phyloP scores from a whole-genome alignment of 2,329 filamentous ascomycete species.

The Diaporthe amygdali region DNA sequence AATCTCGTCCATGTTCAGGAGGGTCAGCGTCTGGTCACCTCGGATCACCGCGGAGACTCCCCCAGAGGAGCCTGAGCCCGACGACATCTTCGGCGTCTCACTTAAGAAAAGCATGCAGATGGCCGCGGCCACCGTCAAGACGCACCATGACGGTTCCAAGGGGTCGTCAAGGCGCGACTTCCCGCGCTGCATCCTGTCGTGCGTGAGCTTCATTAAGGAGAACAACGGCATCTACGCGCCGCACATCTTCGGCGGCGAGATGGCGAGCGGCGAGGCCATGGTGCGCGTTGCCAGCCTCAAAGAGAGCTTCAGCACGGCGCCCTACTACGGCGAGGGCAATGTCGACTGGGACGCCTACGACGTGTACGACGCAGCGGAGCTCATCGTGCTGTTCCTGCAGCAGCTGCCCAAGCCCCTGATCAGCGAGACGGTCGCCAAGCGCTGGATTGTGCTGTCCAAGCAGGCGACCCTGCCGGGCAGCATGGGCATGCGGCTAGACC shows the following conservation, averaged over 20 bases:
- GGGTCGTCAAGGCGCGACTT: slow-evolving; percentile 44
- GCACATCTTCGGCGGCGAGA: slow-evolving; percentile 42
- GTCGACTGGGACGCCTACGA: slow-evolving; percentile 42
- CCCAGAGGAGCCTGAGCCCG: slow-evolving; percentile 32
- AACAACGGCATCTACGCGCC: slow-evolving; percentile 40
- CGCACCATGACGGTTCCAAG: slow-evolving; percentile 41
- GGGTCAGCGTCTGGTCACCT: slow-evolving; percentile 36
- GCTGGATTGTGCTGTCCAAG: slow-evolving; percentile 46
- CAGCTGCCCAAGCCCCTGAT: slow-evolving; percentile 46
- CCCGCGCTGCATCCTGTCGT: slow-evolving; percentile 47
- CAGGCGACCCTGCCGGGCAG: slow-evolving; percentile 43
- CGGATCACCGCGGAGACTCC: slow-evolving; percentile 31
- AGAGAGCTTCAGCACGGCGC: slow-evolving; percentile 41
- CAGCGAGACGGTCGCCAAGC: slow-evolving; percentile 42
- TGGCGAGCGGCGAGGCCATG: slow-evolving; percentile 33
- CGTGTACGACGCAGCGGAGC: slow-evolving; percentile 47
- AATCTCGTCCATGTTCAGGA: slow-evolving; percentile 38
- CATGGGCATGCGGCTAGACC: slow-evolving; percentile 41
- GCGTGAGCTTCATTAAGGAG: slow-evolving; percentile 42
- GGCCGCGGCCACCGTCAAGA: slow-evolving; percentile 44
- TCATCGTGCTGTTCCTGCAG: slow-evolving; percentile 45
- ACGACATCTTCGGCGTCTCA: slow-evolving; percentile 45
- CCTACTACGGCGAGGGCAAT: slow-evolving; percentile 41
- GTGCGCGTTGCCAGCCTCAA: slow-evolving; percentile 42
- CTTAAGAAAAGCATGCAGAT: slow-evolving; percentile 45